These are phyloP conservation scores for Tetratostichococcus sp. DNA, from an alignment of 139 green algal species.

Conservation along the genomic window DNA sequence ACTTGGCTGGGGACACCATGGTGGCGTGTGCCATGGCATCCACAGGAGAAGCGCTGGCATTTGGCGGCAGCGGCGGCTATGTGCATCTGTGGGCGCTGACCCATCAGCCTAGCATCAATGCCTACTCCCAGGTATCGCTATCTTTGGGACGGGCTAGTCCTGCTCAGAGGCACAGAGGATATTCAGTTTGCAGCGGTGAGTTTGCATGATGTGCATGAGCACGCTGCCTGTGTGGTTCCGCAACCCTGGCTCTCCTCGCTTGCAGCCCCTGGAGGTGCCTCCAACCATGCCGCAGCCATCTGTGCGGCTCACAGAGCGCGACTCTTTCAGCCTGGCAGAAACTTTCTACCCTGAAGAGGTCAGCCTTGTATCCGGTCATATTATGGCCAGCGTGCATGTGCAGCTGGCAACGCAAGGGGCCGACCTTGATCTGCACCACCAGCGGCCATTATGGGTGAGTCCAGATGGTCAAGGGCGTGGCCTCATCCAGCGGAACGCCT, in stretches of 20 bases:
- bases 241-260: too few relatives aligned
- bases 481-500: slow-evolving; percentile 19
- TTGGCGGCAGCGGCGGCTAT: slow-evolving; percentile 71
- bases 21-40: slow-evolving; percentile 26
- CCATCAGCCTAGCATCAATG: slow-evolving; percentile 18
- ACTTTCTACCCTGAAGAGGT: not conserved
- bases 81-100: slow-evolving; percentile 69
- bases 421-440: not conserved
- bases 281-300: not conserved
- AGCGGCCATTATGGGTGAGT: too few relatives aligned
- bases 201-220: too few relatives aligned
- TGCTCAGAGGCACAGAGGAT: too few relatives aligned
- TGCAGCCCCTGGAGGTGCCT: slow-evolving; percentile 11
- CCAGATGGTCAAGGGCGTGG: too few relatives aligned
- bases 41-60: slow-evolving; percentile 64
- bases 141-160: too few relatives aligned
- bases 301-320: slow-evolving; percentile 19
- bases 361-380: not conserved
- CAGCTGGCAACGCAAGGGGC: too few relatives aligned
- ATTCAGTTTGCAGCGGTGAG: too few relatives aligned
- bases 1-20: slow-evolving; percentile 58
- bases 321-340: slow-evolving; percentile 21
- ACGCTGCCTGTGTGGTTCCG: too few relatives aligned
- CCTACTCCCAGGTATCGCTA: not conserved
- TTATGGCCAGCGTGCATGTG: too few relatives aligned